These are phyloP conservation scores for Gilbertella persicaria DNA, from an alignment of 371 early-diverging fungal species.

Conservation along the genomic window DNA sequence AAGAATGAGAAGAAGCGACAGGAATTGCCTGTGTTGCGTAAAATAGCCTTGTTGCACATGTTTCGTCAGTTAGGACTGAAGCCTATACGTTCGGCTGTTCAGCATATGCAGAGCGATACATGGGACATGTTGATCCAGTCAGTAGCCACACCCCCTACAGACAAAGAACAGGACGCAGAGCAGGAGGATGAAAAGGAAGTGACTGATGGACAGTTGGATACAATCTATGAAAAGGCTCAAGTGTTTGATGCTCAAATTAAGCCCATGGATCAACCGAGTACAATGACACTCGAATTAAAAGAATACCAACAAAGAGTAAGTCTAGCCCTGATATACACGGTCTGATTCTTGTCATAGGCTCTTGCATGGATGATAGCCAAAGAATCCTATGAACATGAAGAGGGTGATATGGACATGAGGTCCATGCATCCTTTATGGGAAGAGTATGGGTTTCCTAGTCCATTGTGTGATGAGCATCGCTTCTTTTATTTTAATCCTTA, in stretches of 20 bases:
- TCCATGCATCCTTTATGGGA: slow-evolving; percentile 70
- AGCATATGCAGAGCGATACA: slow-evolving; percentile 25
- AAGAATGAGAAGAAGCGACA: slow-evolving; percentile 16
- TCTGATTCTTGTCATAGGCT: slow-evolving; percentile 27
- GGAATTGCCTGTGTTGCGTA: slow-evolving; percentile 30
- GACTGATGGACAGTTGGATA: slow-evolving; percentile 58
- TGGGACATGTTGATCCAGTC: slow-evolving; percentile 33
- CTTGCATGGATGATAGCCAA: slow-evolving; percentile 67
- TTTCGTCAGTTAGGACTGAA: slow-evolving; percentile 41
- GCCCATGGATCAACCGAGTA: slow-evolving; percentile 50
- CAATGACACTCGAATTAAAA: slow-evolving; percentile 56
- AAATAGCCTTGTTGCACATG: slow-evolving; percentile 47
- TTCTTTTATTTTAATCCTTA: slow-evolving; percentile 68
- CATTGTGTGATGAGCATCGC: slow-evolving; percentile 17
- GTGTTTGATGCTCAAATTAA: slow-evolving; percentile 52
- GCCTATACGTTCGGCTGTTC: slow-evolving; percentile 40
- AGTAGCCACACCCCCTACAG: slow-evolving; percentile 3
- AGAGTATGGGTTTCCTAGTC: slow-evolving; percentile 52
- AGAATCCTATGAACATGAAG: slow-evolving; percentile 35
- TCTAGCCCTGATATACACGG: neutral
- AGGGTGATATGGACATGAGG: slow-evolving; percentile 37
- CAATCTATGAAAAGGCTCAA: slow-evolving; percentile 65
- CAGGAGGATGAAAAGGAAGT: slow-evolving; percentile 52
- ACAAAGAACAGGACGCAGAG: slow-evolving; percentile 11
- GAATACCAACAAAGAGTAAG: slow-evolving; percentile 64